Percentiles rank a stretch among this genome's conserved stretches.
Conservation (phyloP, 257 asterid genomes). For the Nyctanthes arbortristis region DNA sequence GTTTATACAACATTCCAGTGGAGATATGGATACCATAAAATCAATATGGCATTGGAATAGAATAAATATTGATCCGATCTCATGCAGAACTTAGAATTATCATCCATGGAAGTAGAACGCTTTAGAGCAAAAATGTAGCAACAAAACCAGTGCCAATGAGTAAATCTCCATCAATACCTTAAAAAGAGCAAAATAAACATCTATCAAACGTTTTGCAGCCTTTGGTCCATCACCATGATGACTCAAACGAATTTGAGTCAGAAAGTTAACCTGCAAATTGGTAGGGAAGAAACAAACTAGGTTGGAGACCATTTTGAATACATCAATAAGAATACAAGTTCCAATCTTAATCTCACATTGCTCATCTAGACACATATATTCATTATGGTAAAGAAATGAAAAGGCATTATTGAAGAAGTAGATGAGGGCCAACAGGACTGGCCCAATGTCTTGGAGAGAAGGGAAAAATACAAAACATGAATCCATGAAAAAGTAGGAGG, state of each 20-base stretch:
- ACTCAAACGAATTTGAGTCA: constrained; percentile 84
- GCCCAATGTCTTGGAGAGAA: background rate
- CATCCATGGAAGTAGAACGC: background rate
- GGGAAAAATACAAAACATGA: background rate
- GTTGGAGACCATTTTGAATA: background rate
- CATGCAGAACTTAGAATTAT: no score
- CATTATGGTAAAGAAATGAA: background rate
- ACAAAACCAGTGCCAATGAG: constrained; percentile 7
- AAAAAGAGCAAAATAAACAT: constrained; percentile 89
- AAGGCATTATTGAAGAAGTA: background rate
- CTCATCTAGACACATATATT: background rate
- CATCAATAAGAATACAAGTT: background rate
- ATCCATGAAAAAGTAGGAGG: background rate
- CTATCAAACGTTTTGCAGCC: constrained; percentile 89
- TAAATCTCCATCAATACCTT: constrained; percentile 60
- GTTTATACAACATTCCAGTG: constrained; percentile 4
- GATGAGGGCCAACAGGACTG: background rate
- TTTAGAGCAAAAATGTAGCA: background rate
- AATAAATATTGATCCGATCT: no score
- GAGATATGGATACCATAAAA: no score
- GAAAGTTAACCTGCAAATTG: constrained; percentile 69
- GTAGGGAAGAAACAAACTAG: constrained; percentile 26
- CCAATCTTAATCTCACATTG: background rate
- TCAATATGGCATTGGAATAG: no score
- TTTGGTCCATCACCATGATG: constrained; percentile 92